A percentile compares a stretch with the other conserved stretches of the same genome.
Conservation (phyloP, 345 rosid species). For the Gossypium thurberi region DNA sequence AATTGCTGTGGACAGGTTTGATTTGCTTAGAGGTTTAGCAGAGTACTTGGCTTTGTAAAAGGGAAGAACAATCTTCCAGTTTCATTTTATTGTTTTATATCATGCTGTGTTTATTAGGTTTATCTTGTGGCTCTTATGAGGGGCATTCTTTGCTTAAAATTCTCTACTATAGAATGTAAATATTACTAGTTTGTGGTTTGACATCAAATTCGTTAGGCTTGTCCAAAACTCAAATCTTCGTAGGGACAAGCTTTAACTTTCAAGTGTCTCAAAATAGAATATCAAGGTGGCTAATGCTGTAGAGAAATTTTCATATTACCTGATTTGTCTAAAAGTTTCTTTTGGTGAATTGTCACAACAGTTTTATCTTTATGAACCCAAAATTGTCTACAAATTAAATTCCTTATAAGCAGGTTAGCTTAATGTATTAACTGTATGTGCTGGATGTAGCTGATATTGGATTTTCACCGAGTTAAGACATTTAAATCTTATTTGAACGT, state of each 20-base stretch:
- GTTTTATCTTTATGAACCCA: neutral
- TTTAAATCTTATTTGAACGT: neutral
- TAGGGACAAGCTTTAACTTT: neutral
- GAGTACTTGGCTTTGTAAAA: constrained; percentile 6
- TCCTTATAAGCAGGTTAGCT: neutral
- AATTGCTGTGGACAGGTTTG: constrained; percentile 74
- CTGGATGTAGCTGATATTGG: constrained; percentile 5
- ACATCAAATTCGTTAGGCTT: neutral
- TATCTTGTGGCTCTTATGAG: neutral
- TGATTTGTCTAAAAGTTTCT: constrained; percentile 4
- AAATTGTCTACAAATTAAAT: neutral
- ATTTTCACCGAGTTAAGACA: neutral
- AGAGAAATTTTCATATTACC: constrained; percentile 26
- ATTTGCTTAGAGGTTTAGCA: constrained; percentile 8
- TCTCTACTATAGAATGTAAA: neutral
- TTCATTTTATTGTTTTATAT: constrained; percentile 5
- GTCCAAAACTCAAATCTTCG: neutral
- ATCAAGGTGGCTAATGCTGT: neutral
- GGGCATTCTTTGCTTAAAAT: neutral
- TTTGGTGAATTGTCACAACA: neutral
- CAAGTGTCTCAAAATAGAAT: neutral
- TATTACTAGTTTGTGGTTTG: neutral
- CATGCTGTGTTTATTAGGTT: neutral
- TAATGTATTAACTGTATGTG: neutral
- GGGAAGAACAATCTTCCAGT: constrained; percentile 7